Evolutionary conservation across 495 filamentous ascomycete species (phyloP), one percentile per base, ranked within the genome.

Genomic region (Beverwykella pulmonaria): DNA sequence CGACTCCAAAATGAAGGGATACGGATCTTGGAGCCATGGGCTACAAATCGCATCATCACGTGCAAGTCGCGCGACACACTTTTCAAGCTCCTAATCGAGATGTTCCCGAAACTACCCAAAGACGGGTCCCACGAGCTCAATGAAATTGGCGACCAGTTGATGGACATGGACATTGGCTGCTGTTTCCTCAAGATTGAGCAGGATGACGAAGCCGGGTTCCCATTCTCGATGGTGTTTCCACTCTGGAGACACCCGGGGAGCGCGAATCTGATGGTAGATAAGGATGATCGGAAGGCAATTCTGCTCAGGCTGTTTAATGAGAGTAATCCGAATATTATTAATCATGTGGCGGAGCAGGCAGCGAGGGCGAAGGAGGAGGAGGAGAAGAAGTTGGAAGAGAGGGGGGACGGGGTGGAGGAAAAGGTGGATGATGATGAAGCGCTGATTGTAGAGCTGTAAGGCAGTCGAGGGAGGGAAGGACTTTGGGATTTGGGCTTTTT

Each of bases 221-320:
- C 77, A 79, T 86, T 97, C 75, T 81, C 83, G 15, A 92, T 96
- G 84, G 87, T 92, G 1, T 80, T 98, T 48, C 93, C 94, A 8
- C 79, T 98, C 23, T 98, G 94, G 94, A 87, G 92, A 74, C 92
- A 90, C 59, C 79, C 94, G 67, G 85, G 91, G 63, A 90, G 86
- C 1, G 78, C 97, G 55, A 98, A 98, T 76, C 84, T 98, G 44
- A 98, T 98, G 94, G 79, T 97, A 68, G 92, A 92, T 54, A 98
- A 98, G 79, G 94, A 98, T 73, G 94, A 98, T 52, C 86, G 94
- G 30, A 88, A 74, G 65, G 94, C 93, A 8, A 93, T 97, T 90
- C 81, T 97, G 70, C 82, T 97, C 59, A 86, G 94, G 34, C 82
- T 98, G 36, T 98, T 87, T 79, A 92, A 97, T 71, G 93, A 97